Conservation (phyloP, 805 yeast species). For the Ogataea wickerhamii region DNA sequence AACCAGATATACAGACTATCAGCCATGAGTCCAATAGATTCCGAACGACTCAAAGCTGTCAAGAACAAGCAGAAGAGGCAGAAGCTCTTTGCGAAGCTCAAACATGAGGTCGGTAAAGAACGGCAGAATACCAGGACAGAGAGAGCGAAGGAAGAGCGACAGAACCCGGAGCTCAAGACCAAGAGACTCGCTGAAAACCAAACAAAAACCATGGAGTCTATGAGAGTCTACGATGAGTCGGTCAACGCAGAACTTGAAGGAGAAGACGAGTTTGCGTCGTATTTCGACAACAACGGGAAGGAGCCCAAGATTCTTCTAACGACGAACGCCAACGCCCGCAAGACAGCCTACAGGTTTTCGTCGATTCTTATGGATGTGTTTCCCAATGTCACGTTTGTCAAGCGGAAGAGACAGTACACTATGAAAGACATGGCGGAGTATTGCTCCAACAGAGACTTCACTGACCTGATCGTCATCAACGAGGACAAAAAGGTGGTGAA, state of each 20-base stretch:
- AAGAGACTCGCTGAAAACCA: slow-evolving; percentile 75
- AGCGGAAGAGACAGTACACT: slow-evolving; percentile 77
- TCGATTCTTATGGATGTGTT: slow-evolving; percentile 78
- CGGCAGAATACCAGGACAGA: slow-evolving; percentile 75
- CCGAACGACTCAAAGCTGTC: slow-evolving; percentile 43
- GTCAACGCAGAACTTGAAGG: slow-evolving; percentile 56
- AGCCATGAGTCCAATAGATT: slow-evolving; percentile 34
- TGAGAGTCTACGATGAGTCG: slow-evolving; percentile 85
- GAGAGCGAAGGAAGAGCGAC: slow-evolving; percentile 83
- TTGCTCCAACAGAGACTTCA: slow-evolving; percentile 78
- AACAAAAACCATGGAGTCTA: slow-evolving; percentile 78
- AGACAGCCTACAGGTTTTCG: slow-evolving; percentile 86
- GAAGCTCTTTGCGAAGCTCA: slow-evolving; percentile 66
- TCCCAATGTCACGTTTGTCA: slow-evolving; percentile 83
- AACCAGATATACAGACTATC: too few species aligned
- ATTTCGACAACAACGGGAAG: slow-evolving; percentile 45
- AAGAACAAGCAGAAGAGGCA: slow-evolving; percentile 80
- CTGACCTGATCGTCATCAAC: slow-evolving; percentile 84
- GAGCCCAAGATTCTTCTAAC: slow-evolving; percentile 89
- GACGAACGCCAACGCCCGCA: slow-evolving; percentile 82
- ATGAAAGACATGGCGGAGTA: slow-evolving; percentile 85
- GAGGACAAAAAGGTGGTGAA: slow-evolving; percentile 92
- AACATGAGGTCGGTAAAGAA: slow-evolving; percentile 69
- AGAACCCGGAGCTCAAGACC: slow-evolving; percentile 76
- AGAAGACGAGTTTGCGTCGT: slow-evolving; percentile 60